Conservation (phyloP, 179 eudicot genomes). For the Drosera spatulata region DNA sequence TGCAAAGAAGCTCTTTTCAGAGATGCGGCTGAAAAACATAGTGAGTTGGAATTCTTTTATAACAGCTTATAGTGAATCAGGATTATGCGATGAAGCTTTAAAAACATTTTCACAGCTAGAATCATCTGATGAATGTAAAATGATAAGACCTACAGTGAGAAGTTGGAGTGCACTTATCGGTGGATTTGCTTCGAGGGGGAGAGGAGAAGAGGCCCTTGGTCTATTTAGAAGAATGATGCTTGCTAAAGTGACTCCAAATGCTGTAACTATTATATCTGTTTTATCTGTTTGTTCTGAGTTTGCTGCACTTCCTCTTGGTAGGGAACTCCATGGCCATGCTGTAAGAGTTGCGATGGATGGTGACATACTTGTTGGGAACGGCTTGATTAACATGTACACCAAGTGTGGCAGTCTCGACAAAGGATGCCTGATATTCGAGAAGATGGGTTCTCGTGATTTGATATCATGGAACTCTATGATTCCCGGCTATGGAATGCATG, state of each 20-base stretch:
- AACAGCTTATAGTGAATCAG: constrained; percentile 33
- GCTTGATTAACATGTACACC: constrained; percentile 41
- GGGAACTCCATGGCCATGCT: constrained; percentile 30
- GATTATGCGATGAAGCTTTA: constrained; percentile 36
- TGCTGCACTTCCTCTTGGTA: constrained; percentile 27
- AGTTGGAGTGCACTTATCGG: constrained; percentile 36
- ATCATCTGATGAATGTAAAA: constrained; percentile 3
- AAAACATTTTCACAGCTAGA: constrained; percentile 22
- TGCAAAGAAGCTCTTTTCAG: constrained; percentile 25
- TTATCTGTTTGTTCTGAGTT: constrained; percentile 37
- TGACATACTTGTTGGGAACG: constrained; percentile 24
- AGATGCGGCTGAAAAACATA: constrained; percentile 21
- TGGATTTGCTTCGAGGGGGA: constrained; percentile 29
- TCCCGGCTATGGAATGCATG: constrained; percentile 42
- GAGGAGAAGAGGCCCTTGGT: constrained; percentile 27
- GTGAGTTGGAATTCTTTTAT: constrained; percentile 47
- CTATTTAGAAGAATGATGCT: constrained; percentile 33
- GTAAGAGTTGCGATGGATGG: constrained; percentile 12
- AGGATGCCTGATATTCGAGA: constrained; percentile 18
- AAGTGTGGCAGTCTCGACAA: constrained; percentile 29
- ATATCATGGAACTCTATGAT: constrained; percentile 41
- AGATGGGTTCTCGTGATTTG: constrained; percentile 15
- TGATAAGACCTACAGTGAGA: constrained; percentile 27
- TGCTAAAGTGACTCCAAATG: constrained; percentile 21
- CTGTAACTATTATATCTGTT: constrained; percentile 23